Base-by-base conservation (phyloP, 176 grass and related monocot genomes). In the Rhynchospora breviuscula region DNA sequence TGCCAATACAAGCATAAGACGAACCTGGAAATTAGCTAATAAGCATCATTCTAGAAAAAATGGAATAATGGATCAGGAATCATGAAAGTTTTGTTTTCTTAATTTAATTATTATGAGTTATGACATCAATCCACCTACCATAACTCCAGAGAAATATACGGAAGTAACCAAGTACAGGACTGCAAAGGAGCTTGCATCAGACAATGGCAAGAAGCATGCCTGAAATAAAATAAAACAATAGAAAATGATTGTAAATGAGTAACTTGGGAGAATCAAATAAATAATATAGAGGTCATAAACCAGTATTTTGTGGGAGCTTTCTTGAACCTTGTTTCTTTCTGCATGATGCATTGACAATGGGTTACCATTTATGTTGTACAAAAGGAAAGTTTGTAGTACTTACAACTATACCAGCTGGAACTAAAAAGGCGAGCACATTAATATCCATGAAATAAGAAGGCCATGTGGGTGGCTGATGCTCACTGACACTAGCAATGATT, bases 381-480 rank as follows among this genome's bases (percentile, higher is more conserved):
- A 49, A 62, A 47, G 29, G 59, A 21, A 59, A 7, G 12, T 2
- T 19, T 84, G 66, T 40, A 75, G 22, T 80, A 58, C 97, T 99
- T 93, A 99, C 97, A 83, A 99, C 87, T 63, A 99, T 94, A 63
- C 97, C 97, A 76, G 97, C 93, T 76, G 97, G 97, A 90, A 99
- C 81, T 75, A 99, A 89, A 87, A 99, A 99, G 84, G 93, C 93
- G 67, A 99, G 86, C 78, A 93, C 91, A 84, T 99, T 99, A 71
- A 99, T 99, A 81, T 99, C 97, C 97, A 99, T 99, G 69, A 99
- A 99, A 89, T 99, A 99, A 59, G 97, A 99, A 57, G 97, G 97
- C 97, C 97, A 99, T 45, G 97, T 99, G 66, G 97, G 97, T 3
- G 97, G 97, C 87, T 99, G 97, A 91, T 99, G 97, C 86, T 99